A percentile compares a stretch with the other conserved stretches of the same genome.
Evolutionary conservation across 2,329 filamentous ascomycete species (phyloP).

Genomic region (Phoma herbarum): DNA sequence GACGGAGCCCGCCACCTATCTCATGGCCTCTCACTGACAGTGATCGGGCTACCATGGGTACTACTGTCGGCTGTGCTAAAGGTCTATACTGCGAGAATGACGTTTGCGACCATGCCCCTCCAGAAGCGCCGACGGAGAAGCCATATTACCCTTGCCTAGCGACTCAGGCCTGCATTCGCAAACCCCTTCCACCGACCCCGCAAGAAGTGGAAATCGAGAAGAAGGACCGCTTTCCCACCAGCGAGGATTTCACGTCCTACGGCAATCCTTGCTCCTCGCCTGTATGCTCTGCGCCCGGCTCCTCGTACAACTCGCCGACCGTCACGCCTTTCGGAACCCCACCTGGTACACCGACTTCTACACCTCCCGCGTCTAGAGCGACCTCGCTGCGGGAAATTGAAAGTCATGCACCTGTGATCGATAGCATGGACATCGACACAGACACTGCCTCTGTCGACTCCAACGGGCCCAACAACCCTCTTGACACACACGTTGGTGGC

Average conservation of each 20-base stretch:
- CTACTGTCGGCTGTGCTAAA: not conserved
- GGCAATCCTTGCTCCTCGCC: not conserved
- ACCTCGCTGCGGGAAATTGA: not conserved
- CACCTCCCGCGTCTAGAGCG: not conserved
- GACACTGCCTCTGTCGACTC: not conserved
- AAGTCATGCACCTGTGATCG: too few relatives aligned
- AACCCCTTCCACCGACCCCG: not conserved
- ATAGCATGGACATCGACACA: not conserved
- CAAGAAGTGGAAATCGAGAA: not conserved
- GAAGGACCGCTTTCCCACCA: not conserved
- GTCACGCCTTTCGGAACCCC: slow-evolving; percentile 3
- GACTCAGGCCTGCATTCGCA: not conserved
- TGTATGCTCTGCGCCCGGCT: not conserved
- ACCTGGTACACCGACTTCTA: not conserved
- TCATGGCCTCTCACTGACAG: not conserved
- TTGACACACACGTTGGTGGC: too few relatives aligned
- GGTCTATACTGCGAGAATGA: not conserved
- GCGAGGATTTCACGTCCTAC: not conserved
- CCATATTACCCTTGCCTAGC: not conserved
- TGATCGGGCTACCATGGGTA: not conserved
- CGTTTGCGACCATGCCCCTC: not conserved
- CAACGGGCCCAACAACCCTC: not conserved
- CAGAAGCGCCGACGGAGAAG: not conserved
- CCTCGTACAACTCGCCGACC: not conserved
- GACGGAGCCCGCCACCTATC: not conserved